Evolutionary conservation across 148 eudicot genomes (phyloP), one percentile per base, ranked within the genome.

Genomic region (Silene uniflora): DNA sequence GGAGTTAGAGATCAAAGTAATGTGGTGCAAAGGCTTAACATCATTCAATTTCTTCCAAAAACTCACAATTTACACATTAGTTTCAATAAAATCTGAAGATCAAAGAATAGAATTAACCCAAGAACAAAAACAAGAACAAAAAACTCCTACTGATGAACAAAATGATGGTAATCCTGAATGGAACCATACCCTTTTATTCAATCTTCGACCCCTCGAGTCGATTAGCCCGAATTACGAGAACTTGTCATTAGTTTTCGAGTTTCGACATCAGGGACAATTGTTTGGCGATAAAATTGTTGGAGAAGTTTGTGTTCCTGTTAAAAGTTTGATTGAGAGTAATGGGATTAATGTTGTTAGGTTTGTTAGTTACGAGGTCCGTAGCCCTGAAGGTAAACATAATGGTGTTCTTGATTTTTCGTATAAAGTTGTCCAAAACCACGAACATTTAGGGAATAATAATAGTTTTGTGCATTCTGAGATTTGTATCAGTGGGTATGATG

Each of bases 21-120:
- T 85, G 62, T 75, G 77, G 32, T 83, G 87, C 44, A 77, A 81
- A 79, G 84, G 80, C 32, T 58, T 87, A 61, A 62, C 81, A 75
- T 56, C 88, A 19, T 87, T 87, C 80, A 87, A 87, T 76, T 85
- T 83, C 81, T 87, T 87, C 82, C 88, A 87, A 58, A 87, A 85
- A 62, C 86, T 87, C 1, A 21, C 79, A 64, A 47, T 87, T 21
- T 83, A 83, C 32, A 81, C 83, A 10, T 21, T 60, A 11, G 85
- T 63, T 13, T 87, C 83, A 6, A 73, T 87, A 67, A 24, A 63
- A 64, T n/a, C 67, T 54, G 78, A 77, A 74, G 71, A 76, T 19
- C n/a, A 73, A 0, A 62, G 52, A 3, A 7, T 77, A 13, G 23
- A 73, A 24, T 79, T 85, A 9, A 61, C 75, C 32, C 23, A 49